Conservation (phyloP, 371 early-diverging fungal genomes). For the Mortierella sp. region DNA sequence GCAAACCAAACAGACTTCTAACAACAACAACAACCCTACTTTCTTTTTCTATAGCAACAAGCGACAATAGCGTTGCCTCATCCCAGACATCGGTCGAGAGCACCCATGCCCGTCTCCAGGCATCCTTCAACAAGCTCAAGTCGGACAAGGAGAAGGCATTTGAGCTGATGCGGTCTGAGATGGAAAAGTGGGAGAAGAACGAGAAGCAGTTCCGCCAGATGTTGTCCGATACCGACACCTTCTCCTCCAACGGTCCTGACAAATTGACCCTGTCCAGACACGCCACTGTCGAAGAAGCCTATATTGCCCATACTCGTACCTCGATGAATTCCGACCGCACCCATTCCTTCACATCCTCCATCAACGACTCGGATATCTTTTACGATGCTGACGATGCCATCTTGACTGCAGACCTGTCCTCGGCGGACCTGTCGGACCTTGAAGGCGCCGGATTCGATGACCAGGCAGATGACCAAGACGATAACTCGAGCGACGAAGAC, state of each 20-base stretch:
- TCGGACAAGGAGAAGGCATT: slow-evolving; percentile 58
- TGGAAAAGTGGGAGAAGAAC: slow-evolving; percentile 59
- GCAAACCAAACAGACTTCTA: not conserved
- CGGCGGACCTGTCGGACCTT: slow-evolving; percentile 38
- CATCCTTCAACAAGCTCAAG: slow-evolving; percentile 41
- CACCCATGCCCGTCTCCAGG: slow-evolving; percentile 40
- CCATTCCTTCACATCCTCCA: slow-evolving; percentile 50
- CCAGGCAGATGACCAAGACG: slow-evolving; percentile 35
- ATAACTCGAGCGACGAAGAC: slow-evolving; percentile 56
- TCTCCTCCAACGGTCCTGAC: slow-evolving; percentile 24
- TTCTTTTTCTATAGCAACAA: slow-evolving; percentile 31
- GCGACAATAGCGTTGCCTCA: slow-evolving; percentile 40
- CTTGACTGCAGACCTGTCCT: slow-evolving; percentile 46
- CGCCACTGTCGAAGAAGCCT: slow-evolving; percentile 40
- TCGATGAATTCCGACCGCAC: slow-evolving; percentile 47
- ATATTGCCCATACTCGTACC: slow-evolving; percentile 30
- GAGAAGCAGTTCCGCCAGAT: slow-evolving; percentile 53
- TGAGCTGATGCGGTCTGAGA: slow-evolving; percentile 54
- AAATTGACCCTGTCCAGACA: slow-evolving; percentile 32
- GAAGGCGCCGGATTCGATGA: slow-evolving; percentile 44
- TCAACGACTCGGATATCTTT: slow-evolving; percentile 49
- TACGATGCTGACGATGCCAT: slow-evolving; percentile 55
- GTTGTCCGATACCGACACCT: slow-evolving; percentile 43
- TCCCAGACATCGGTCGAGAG: slow-evolving; percentile 28
- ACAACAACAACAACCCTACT: not conserved